Evolutionary conservation across 805 yeast genomes (phyloP), one percentile per base, ranked within the genome.

Genomic region (Nematodospora valgi): DNA sequence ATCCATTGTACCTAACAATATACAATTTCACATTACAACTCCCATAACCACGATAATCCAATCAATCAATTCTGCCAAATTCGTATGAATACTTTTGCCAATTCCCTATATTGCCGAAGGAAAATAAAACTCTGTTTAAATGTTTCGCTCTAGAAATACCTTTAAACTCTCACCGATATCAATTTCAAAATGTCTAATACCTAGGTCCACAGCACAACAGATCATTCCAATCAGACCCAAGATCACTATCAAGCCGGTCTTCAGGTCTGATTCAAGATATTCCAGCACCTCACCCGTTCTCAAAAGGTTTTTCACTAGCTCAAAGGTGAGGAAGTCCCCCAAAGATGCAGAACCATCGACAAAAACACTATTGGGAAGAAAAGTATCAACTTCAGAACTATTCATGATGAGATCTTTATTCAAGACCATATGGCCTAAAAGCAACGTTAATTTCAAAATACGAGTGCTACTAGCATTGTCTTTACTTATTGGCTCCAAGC

Each of bases 401-500:
- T 55, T 73, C 41, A 86, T 86, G 57, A 59, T 86, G 38, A 70
- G 67, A 47, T 81, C 85, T 33, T 63, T 86, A 30, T 46, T 83
- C 41, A 64, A 74, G 11, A 86, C 87, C 38, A 71, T 86, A 11
- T 86, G 96, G 96, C 96, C 96, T 8, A 77, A 75, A 46, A 71
- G 78, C 40, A 78, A 82, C 39, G 68, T 74, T 4, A 70, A 79
- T 36, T 82, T 82, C 40, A 84, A 79, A 53, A 47, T 75, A 20
- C 67, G 98, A 30, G 98, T 93, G 1, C 60, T 83, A 0, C 44
- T 84, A 5, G 97, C 98, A 0, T 55, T 93, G 12, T 48, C 79
- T 0, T 64, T 93, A 38, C 69, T 93, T 40, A 74, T 93, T 4
- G 78, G 80, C 0, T 83, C 97, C 13, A 93, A 93, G 56, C 54